Conservation (phyloP, 441 rosid species). For the Jatropha podagrica region DNA sequence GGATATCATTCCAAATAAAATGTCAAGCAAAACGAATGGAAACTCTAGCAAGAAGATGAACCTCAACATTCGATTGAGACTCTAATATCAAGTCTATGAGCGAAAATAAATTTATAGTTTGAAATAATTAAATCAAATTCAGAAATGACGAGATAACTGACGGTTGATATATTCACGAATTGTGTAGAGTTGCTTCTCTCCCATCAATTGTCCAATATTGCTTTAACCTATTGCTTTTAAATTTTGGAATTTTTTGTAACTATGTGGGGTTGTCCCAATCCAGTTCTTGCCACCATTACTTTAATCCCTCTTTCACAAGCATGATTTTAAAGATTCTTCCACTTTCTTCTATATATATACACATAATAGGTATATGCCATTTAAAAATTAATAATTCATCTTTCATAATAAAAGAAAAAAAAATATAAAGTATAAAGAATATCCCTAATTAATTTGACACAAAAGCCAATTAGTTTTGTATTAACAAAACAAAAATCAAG, state of each 20-base stretch:
- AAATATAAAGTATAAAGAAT: background rate
- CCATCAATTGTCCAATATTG: conserved; percentile 34
- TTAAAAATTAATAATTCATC: too few relatives aligned
- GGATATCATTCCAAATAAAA: too few relatives aligned
- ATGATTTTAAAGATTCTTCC: conserved; percentile 1
- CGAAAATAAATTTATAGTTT: too few relatives aligned
- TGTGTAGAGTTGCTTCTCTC: conserved; percentile 28
- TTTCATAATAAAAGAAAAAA: background rate
- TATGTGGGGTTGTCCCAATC: conserved; percentile 19
- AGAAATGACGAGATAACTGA: background rate
- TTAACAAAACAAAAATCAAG: background rate
- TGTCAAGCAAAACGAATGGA: too few relatives aligned
- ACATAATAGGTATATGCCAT: background rate
- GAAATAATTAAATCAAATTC: too few relatives aligned
- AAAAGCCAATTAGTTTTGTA: background rate
- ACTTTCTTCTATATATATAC: background rate
- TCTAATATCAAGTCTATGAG: too few relatives aligned
- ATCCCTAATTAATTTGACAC: background rate
- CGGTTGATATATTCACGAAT: conserved; percentile 4
- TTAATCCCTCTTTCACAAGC: conserved; percentile 4
- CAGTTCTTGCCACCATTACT: conserved; percentile 12
- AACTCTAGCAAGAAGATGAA: too few relatives aligned
- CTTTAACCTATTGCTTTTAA: conserved; percentile 13
- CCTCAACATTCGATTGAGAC: too few relatives aligned
- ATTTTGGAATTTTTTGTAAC: conserved; percentile 11